phyloP scores from a whole-genome alignment of 1,284 basidiomycete species.

The Irpex rosettiformis region DNA sequence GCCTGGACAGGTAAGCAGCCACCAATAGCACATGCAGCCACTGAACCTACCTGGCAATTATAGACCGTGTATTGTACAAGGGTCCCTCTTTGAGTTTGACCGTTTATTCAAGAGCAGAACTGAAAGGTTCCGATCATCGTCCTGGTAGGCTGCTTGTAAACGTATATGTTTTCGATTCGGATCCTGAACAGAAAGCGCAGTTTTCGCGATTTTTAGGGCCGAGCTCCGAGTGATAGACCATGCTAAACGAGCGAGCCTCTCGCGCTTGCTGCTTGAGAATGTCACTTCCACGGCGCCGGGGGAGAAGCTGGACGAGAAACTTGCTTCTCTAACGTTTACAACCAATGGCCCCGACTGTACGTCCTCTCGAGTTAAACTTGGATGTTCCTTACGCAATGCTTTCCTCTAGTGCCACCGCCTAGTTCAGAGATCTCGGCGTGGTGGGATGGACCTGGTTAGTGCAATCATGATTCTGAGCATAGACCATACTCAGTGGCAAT shows the following conservation, averaged over 20 bases:
- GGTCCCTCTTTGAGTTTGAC: slow-evolving; percentile 64
- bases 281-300: slow-evolving; percentile 56
- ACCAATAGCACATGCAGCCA: background rate
- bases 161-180: background rate
- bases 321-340: slow-evolving; percentile 41
- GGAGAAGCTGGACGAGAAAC: slow-evolving; percentile 70
- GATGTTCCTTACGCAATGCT: slow-evolving; percentile 23
- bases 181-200: slow-evolving; percentile 34
- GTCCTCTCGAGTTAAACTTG: slow-evolving; percentile 15
- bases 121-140: slow-evolving; percentile 90
- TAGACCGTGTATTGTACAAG: slow-evolving; percentile 90
- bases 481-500: slow-evolving; percentile 2
- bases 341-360: slow-evolving; percentile 36
- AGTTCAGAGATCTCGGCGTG: slow-evolving; percentile 72
- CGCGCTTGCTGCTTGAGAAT: slow-evolving; percentile 64
- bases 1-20: slow-evolving; percentile 85
- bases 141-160: slow-evolving; percentile 55
- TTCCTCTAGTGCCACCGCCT: slow-evolving; percentile 63
- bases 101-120: slow-evolving; percentile 73
- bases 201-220: slow-evolving; percentile 81
- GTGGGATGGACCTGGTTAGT: slow-evolving; percentile 71
- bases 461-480: background rate
- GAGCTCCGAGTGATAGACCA: slow-evolving; percentile 79
- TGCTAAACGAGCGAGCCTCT: slow-evolving; percentile 67
- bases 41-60: background rate